Evolutionary conservation across 495 filamentous ascomycete genomes (phyloP).

Genomic region (Trichoderma gamsii): DNA sequence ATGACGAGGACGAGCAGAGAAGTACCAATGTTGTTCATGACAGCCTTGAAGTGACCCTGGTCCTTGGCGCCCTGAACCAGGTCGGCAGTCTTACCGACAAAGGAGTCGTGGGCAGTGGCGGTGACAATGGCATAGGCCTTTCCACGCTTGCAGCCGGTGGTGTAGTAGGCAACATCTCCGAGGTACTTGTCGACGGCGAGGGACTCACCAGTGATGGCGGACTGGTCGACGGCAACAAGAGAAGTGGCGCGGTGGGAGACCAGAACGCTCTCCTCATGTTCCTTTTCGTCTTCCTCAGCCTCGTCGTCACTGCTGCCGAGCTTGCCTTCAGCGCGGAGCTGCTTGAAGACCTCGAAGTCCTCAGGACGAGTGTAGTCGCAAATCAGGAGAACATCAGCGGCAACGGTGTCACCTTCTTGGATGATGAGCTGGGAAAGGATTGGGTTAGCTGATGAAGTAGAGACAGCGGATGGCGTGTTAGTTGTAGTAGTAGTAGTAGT

Average conservation of each 20-base stretch:
- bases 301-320: constrained; percentile 10
- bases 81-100: constrained; percentile 80
- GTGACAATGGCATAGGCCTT: constrained; percentile 74
- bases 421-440: constrained; percentile 47
- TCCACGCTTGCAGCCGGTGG: constrained; percentile 84
- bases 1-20: constrained; percentile 74
- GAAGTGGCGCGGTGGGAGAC: constrained; percentile 23
- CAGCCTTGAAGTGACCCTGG: constrained; percentile 81
- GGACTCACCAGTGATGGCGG: constrained; percentile 86
- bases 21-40: constrained; percentile 80
- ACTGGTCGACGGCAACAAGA: constrained; percentile 86
- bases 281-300: constrained; percentile 1
- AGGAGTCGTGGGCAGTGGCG: constrained; percentile 77
- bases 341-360: constrained; percentile 58
- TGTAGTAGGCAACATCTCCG: constrained; percentile 71
- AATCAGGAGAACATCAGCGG: constrained; percentile 69
- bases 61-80: constrained; percentile 67
- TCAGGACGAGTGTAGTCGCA: constrained; percentile 67
- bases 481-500: too few relatives aligned
- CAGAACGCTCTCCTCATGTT: constrained; percentile 11
- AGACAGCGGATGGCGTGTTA: too few relatives aligned
- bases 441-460: constrained; percentile 5
- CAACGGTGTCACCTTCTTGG: constrained; percentile 71
- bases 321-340: constrained; percentile 15
- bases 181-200: constrained; percentile 83